Base-by-base conservation (phyloP, 768 basidiomycete genomes). In the Phlegmacium glaucopus region DNA sequence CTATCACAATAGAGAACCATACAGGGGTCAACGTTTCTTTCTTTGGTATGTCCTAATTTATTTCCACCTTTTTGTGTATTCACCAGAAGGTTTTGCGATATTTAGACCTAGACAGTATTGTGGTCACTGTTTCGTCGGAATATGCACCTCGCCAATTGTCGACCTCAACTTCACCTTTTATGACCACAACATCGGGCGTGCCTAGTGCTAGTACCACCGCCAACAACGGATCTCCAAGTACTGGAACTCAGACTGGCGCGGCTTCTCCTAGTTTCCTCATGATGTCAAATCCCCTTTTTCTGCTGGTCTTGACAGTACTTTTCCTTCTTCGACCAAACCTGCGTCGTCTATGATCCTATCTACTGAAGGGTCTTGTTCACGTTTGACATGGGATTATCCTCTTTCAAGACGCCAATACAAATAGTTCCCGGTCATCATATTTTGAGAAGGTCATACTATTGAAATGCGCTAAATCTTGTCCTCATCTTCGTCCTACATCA, bases 41-140 rank as follows among this genome's bases (percentile, higher is more conserved):
- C 55, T 75, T 77, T 39, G 74, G 75, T 74, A 36, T 4, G 65
- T 47, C 6, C 15, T 35, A 17, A n/a, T 40, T 18, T 16, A 32
- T 34, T 25, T 9, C 34, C 34, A 13, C 44, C 8, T 48, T 26
- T 32, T 11, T 12, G 16, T 29, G 34, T 2, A 28, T 22, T 9
- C 25, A 13, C 6, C 28, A 28, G 5, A 34, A 10, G n/a, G n/a
- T n/a, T n/a, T 9, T 12, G 34, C 17, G 17, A 4, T 29, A 27
- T 15, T 16, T 50, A 74, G 74, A 76, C 60, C 51, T 75, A 40
- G 74, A 76, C 42, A 72, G 70, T 49, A 69, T 76, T 29, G 69
- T 75, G 10, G 64, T 72, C 6, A 67, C 66, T 16, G 66, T 72
- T 7, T 72, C 74, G 6, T 72, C 72, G 5, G 55, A 53, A 10